Base-by-base conservation (phyloP, 805 yeast genomes). In the Clavispora santaluciae region DNA sequence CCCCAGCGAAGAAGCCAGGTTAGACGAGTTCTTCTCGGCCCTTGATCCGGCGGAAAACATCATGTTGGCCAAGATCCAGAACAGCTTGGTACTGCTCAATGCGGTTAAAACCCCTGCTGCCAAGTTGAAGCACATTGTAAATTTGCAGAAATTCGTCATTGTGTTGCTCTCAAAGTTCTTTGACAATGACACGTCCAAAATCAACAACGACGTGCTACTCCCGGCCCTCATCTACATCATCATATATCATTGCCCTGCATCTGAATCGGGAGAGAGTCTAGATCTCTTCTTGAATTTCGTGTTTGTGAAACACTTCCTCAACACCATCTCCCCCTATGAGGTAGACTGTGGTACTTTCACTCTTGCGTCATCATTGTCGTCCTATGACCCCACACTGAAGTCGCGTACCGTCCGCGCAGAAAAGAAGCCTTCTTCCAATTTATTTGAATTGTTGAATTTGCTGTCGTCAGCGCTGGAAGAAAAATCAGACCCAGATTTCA, bases 191-290 rank as follows among this genome's bases (percentile, higher is more conserved):
- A 46, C 41, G 20, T 39, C 48, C 25, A 44, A 44, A 33, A 44
- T 68, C 36, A 66, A 60, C 50, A 68, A 66, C 48, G 74, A 69
- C 42, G 42, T 64, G n/a, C 52, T 69, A 26, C 55, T 69, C 31
- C 74, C 74, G 3, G 54, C 63, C 5, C 54, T 69, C 42, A 68
- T 69, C 20, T 66, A 62, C 43, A 48, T 63, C 33, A 48, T 68
- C 16, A 56, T 69, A 20, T 57, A 63, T 40, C 59, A 64, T 48
- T 41, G 55, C 12, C 51, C 56, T 2, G 46, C 48, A 35, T 36
- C 45, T 26, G 44, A 42, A 5, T 36, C 24, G 10, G 44, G 26
- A 6, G 22, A 33, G 11, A 41, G 39, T 16, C 39, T 41, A 22
- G 71, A 68, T 15, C 50, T 68, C 23, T 63, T 56, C 45, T 56